These are phyloP conservation scores for Trichoderma sp. DNA, from an alignment of 2,329 filamentous ascomycete genomes.

Conservation along the genomic window DNA sequence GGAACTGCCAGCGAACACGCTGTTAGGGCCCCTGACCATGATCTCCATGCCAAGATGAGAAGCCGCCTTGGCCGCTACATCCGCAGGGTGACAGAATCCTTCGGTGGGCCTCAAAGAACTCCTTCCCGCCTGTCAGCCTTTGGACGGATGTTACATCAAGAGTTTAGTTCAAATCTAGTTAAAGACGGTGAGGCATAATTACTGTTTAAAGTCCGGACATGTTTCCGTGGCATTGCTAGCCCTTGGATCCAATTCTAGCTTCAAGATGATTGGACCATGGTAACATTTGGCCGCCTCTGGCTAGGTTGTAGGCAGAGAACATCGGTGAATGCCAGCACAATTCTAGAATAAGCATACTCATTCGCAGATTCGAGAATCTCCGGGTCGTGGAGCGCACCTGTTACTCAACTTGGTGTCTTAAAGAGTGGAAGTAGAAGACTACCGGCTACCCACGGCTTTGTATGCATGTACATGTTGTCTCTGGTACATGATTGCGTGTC, in stretches of 20 bases:
- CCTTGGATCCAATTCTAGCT: background rate
- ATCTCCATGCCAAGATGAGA: background rate
- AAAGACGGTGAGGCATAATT: background rate
- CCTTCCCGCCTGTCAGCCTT: background rate
- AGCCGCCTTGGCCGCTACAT: background rate
- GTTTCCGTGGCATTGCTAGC: background rate
- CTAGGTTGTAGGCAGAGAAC: background rate
- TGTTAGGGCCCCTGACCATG: background rate
- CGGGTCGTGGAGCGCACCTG: background rate
- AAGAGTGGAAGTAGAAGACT: background rate
- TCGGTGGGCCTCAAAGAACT: background rate
- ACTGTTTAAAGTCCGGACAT: background rate
- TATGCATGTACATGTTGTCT: background rate
- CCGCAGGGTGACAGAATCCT: background rate
- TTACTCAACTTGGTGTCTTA: background rate
- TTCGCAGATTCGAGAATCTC: background rate
- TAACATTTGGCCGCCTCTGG: background rate
- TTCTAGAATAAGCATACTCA: background rate
- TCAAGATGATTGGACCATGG: background rate
- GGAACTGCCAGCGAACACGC: background rate
- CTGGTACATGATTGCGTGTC: background rate
- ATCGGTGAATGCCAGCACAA: background rate
- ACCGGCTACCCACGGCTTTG: background rate
- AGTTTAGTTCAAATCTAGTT: background rate
- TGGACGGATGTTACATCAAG: background rate